Evolutionary conservation across 2,329 filamentous ascomycete species (phyloP).

Genomic region (Colletotrichum chlorophyti): DNA sequence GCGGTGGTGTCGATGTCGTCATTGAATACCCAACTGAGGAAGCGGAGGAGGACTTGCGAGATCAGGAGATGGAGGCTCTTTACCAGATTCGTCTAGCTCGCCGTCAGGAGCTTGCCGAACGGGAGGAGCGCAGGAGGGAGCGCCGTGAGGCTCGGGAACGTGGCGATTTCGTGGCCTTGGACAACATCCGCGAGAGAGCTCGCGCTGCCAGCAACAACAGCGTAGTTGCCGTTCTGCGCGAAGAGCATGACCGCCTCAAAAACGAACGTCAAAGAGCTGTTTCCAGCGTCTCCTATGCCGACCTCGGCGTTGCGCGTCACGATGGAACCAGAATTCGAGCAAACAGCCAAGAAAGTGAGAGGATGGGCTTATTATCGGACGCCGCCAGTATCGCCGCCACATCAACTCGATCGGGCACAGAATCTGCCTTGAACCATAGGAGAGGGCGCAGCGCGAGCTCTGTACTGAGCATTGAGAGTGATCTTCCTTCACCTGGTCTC

Average conservation of each 20-base stretch:
- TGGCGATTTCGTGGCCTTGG: constrained; percentile 74
- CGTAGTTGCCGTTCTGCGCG: constrained; percentile 65
- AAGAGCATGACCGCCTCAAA: constrained; percentile 62
- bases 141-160: constrained; percentile 75
- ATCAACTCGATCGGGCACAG: constrained; percentile 41
- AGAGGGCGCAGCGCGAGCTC: constrained; percentile 61
- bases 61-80: constrained; percentile 90
- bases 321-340: constrained; percentile 79
- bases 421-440: constrained; percentile 43
- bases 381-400: constrained; percentile 66
- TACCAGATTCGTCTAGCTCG: constrained; percentile 88
- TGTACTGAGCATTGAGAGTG: constrained; percentile 59
- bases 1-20: constrained; percentile 89
- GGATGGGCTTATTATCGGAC: constrained; percentile 73
- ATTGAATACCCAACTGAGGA: constrained; percentile 83
- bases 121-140: constrained; percentile 75
- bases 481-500: constrained; percentile 47
- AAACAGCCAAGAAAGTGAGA: constrained; percentile 76
- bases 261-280: constrained; percentile 70
- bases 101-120: constrained; percentile 76
- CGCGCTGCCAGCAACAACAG: constrained; percentile 54
- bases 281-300: constrained; percentile 78
- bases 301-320: constrained; percentile 77
- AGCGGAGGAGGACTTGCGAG: constrained; percentile 78
- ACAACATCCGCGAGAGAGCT: constrained; percentile 66